These are phyloP conservation scores for Penicillium sp. DNA, from an alignment of 2,329 filamentous ascomycete genomes.

Conservation along the genomic window DNA sequence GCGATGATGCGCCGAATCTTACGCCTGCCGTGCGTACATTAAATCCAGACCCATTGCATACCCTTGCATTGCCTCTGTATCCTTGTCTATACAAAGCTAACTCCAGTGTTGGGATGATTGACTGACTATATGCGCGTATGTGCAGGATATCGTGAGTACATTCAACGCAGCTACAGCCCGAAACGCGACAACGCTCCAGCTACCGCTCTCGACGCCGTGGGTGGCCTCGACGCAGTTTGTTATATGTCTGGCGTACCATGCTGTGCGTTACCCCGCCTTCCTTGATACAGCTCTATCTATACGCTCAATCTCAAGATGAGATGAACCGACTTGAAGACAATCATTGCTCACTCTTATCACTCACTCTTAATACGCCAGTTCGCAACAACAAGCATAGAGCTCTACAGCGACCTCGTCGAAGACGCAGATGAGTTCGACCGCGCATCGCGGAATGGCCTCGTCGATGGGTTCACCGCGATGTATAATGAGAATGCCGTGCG, in stretches of 20 bases:
- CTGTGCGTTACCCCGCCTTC: neutral
- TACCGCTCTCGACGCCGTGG: neutral
- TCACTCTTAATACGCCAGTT: neutral
- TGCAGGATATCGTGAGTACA: neutral
- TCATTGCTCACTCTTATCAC: neutral
- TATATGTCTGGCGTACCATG: constrained; percentile 7
- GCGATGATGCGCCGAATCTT: neutral
- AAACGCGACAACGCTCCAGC: neutral
- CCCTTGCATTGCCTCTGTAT: too few species aligned
- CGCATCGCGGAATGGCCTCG: neutral
- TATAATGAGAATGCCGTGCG: constrained; percentile 5
- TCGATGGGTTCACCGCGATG: constrained; percentile 6
- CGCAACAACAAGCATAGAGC: constrained; percentile 1
- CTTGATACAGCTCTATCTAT: neutral
- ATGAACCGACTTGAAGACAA: neutral
- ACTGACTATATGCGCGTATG: neutral
- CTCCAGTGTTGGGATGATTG: too few species aligned
- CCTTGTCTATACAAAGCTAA: neutral
- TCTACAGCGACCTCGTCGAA: constrained; percentile 7
- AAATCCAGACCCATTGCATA: too few species aligned
- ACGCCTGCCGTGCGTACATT: neutral
- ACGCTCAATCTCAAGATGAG: neutral
- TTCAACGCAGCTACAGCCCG: neutral
- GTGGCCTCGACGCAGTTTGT: neutral
- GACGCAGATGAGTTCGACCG: neutral